Base-by-base conservation (phyloP, 2,329 filamentous ascomycete genomes). In the Nigrospora osmanthi region DNA sequence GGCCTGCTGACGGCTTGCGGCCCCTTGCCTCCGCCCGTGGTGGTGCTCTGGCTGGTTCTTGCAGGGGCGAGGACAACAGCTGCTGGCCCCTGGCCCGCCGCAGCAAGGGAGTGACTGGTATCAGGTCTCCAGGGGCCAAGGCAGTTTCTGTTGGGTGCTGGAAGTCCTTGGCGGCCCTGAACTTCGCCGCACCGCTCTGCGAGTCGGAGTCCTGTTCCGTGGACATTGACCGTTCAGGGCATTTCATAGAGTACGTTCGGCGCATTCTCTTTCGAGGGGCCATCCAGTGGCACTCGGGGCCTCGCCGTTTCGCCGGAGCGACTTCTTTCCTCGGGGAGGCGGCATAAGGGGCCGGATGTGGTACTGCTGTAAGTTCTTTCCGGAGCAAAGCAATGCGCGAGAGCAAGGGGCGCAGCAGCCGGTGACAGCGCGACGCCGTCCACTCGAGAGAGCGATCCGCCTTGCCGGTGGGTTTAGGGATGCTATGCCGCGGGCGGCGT, bases 361-460 rank as follows among this genome's bases (percentile, higher is more conserved):
- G 43, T 16, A 52, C 49, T 28, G 49, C 46, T 35, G 51, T 44
- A 14, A 56, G 44, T 6, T 64, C 61, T 45, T 62, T 69, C 19
- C 60, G 61, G 3, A 72, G 52, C 33, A 66, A 63, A 49, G 63
- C 57, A 33, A 72, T 63, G 38, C 67, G 60, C 12, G 69, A 71
- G 28, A 66, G 59, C 44, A 72, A 52, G 9, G 67, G 65, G 31
- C 69, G 65, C 32, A 72, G 58, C 36, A 72, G 52, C 17, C 68
- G 64, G 43, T 70, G 61, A 43, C 69, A 71, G 47, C 68, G 62
- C 32, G 67, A 60, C 17, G 68, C 56, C 11, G 67, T 71, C 69
- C 69, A 66, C n/a, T 56, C 51, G 14, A 56, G 50, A 38, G 50
- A 45, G 23, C 44, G 33, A 14, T 54, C 51, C 33, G 45, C 45